phyloP scores from a whole-genome alignment of 805 yeast species.

The Suhomyces xylopsoci region DNA sequence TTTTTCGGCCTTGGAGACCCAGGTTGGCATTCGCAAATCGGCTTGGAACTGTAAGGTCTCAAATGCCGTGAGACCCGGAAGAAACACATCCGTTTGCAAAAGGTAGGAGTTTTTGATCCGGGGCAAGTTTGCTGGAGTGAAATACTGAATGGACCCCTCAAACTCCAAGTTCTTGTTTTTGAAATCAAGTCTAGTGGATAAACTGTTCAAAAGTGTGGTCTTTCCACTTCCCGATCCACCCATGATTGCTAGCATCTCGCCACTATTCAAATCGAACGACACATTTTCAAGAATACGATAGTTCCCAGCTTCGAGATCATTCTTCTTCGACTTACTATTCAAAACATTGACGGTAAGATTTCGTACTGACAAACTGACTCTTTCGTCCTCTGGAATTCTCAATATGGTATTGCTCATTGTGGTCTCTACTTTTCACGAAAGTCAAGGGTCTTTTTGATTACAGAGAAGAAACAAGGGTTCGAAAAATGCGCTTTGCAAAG shows the following conservation, averaged over 20 bases:
- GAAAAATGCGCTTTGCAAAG: not conserved
- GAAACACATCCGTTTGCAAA: conserved; percentile 20
- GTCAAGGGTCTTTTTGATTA: not conserved
- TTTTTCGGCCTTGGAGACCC: conserved; percentile 11
- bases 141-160: conserved; percentile 17
- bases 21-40: conserved; percentile 19
- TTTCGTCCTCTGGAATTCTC: conserved; percentile 1
- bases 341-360: conserved; percentile 9
- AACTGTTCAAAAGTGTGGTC: conserved; percentile 24
- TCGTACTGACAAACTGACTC: conserved; percentile 12
- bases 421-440: not conserved
- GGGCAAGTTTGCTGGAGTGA: not conserved
- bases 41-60: conserved; percentile 25
- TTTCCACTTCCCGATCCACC: conserved; percentile 29
- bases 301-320: not conserved
- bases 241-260: conserved; percentile 26
- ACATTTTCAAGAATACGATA: conserved; percentile 16
- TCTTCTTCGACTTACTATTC: not conserved
- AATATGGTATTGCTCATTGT: conserved; percentile 3
- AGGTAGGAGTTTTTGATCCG: conserved; percentile 21
- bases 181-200: conserved; percentile 19
- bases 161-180: conserved; percentile 14
- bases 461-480: not conserved
- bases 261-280: conserved; percentile 17
- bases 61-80: conserved; percentile 22